phyloP scores from a whole-genome alignment of 1,284 basidiomycete species.

The Cutaneotrichosporon sp. region DNA sequence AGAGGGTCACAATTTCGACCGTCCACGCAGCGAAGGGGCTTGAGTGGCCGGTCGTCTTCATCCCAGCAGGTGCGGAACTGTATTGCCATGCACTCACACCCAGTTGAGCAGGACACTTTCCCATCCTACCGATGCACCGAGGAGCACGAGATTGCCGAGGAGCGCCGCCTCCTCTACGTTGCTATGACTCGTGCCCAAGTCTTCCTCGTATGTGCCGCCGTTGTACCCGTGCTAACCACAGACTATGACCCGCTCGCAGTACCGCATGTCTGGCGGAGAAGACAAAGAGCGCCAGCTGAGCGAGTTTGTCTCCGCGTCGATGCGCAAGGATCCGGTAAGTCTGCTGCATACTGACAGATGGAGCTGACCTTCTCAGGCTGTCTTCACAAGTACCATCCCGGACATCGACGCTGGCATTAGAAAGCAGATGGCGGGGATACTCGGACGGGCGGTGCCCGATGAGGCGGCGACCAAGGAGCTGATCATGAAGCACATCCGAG shows the following conservation, averaged over 20 bases:
- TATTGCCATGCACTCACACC: background rate
- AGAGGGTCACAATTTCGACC: slow-evolving; percentile 85
- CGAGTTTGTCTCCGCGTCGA: slow-evolving; percentile 41
- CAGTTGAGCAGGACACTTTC: slow-evolving; percentile 74
- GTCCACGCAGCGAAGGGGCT: slow-evolving; percentile 90
- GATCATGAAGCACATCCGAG: slow-evolving; percentile 46
- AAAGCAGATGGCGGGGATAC: slow-evolving; percentile 35
- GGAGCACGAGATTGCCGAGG: slow-evolving; percentile 73
- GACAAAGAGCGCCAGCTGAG: slow-evolving; percentile 45
- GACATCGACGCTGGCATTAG: slow-evolving; percentile 38
- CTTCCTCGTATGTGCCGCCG: slow-evolving; percentile 57
- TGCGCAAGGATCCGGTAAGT: slow-evolving; percentile 32
- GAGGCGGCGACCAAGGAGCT: slow-evolving; percentile 39
- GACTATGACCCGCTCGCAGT: slow-evolving; percentile 45
- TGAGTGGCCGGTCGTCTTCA: slow-evolving; percentile 73
- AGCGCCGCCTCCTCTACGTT: slow-evolving; percentile 82
- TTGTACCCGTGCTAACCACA: slow-evolving; percentile 18
- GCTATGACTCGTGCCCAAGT: slow-evolving; percentile 85
- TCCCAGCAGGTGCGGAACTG: slow-evolving; percentile 45
- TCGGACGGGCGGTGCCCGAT: slow-evolving; percentile 33
- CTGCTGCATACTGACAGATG: background rate
- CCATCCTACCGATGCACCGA: slow-evolving; percentile 69
- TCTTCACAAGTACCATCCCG: slow-evolving; percentile 35
- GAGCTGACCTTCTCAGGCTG: slow-evolving; percentile 22
- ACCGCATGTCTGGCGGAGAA: slow-evolving; percentile 49